These are phyloP conservation scores for Buddleja alternifolia DNA, from an alignment of 257 asterid species.

Conservation along the genomic window DNA sequence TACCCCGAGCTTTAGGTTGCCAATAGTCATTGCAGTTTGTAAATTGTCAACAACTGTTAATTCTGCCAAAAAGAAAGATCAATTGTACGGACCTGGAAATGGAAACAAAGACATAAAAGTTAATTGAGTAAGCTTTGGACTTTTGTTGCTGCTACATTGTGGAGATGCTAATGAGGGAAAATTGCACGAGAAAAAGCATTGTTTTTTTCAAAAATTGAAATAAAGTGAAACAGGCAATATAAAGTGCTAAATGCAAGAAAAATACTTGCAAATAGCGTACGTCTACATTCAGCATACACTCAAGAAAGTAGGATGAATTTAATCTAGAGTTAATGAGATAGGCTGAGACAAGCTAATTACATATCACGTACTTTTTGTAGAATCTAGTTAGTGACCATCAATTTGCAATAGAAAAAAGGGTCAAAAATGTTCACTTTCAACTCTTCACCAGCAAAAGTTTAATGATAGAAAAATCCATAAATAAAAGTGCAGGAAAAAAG, in stretches of 20 bases:
- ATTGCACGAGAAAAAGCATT: neutral
- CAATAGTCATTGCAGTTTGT: conserved; percentile 44
- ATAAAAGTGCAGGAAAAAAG: conserved; percentile 5
- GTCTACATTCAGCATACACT: conserved; percentile 15
- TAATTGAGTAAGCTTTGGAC: neutral
- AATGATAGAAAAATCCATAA: conserved; percentile 3
- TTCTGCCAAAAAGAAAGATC: conserved; percentile 21
- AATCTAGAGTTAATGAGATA: neutral
- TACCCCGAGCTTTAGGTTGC: conserved; percentile 78
- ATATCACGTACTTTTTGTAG: neutral
- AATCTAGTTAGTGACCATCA: too few relatives aligned
- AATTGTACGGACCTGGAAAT: conserved; percentile 31
- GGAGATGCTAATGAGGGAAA: neutral
- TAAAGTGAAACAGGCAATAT: neutral
- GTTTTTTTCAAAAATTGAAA: neutral
- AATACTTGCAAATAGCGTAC: conserved; percentile 9
- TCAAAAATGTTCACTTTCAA: neutral
- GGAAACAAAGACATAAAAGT: conserved; percentile 20
- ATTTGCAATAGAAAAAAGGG: neutral
- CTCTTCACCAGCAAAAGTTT: conserved; percentile 4
- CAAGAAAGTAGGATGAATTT: neutral
- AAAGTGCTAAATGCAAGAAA: conserved; percentile 10
- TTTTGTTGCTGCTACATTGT: neutral
- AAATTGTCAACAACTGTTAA: conserved; percentile 24
- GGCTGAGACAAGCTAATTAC: neutral